phyloP scores from a whole-genome alignment of 73 alveolate species.

The Stentor coeruleus region DNA sequence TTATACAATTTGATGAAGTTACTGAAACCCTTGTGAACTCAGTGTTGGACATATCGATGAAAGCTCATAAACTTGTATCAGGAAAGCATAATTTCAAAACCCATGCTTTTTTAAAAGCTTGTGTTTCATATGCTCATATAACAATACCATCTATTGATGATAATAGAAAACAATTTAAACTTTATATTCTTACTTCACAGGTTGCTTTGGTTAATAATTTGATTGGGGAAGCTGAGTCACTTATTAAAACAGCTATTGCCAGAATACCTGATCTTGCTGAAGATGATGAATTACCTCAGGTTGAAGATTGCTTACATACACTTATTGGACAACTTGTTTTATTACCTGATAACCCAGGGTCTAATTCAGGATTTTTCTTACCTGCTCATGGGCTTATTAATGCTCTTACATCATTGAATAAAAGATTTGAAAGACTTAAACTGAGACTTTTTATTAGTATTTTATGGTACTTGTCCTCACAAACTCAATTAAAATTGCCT shows the following conservation, averaged over 20 bases:
- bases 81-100: conserved; percentile 84
- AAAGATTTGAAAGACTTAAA: conserved; percentile 48
- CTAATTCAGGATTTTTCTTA: conserved; percentile 62
- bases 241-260: conserved; percentile 49
- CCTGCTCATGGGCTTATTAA: conserved; percentile 67
- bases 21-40: conserved; percentile 67
- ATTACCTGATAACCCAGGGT: conserved; percentile 85
- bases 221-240: conserved; percentile 82
- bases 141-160: conserved; percentile 78
- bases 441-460: conserved; percentile 48
- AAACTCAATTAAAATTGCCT: conserved; percentile 71
- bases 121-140: conserved; percentile 84
- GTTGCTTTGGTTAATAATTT: conserved; percentile 78
- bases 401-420: conserved; percentile 50
- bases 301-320: conserved; percentile 44
- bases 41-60: conserved; percentile 65
- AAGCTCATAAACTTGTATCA: conserved; percentile 66
- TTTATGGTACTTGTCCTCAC: conserved; percentile 61
- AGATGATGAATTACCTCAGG: conserved; percentile 46
- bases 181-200: conserved; percentile 69
- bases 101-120: conserved; percentile 79
- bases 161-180: conserved; percentile 62
- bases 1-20: conserved; percentile 75
- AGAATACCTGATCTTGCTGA: conserved; percentile 36
- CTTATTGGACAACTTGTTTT: conserved; percentile 72